A percentile compares a stretch with the other conserved stretches of the same genome.
Evolutionary conservation across 1,284 basidiomycete species (phyloP).

Genomic region (Pholiota adiposa): DNA sequence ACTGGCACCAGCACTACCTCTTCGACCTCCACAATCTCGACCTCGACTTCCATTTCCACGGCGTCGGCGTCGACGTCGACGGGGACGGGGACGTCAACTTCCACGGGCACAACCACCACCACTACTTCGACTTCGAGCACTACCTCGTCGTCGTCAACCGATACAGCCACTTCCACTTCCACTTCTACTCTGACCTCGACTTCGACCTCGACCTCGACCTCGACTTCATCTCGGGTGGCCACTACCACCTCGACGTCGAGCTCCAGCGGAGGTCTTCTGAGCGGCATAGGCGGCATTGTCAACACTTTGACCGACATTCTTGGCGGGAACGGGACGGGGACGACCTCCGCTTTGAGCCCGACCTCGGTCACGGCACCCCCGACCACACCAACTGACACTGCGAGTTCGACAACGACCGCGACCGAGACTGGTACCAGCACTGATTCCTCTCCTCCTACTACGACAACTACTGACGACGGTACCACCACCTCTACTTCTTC

Average conservation of each 20-base stretch:
- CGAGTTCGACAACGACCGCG: not conserved
- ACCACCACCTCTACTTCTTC: not conserved
- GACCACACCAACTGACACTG: not conserved
- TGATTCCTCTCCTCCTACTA: not conserved
- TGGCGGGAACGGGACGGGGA: not conserved
- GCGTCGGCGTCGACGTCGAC: not conserved
- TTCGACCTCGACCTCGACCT: not conserved
- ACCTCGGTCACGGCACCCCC: not conserved
- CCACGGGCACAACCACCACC: not conserved
- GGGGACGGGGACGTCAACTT: not conserved
- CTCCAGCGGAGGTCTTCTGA: conserved; percentile 1
- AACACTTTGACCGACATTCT: not conserved
- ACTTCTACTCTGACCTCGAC: conserved; percentile 2
- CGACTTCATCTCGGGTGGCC: not conserved
- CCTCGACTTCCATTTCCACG: not conserved
- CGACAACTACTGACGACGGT: conserved; percentile 8
- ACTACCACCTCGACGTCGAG: not conserved
- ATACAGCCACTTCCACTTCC: too few relatives aligned
- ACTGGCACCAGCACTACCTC: not conserved
- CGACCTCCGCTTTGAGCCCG: not conserved
- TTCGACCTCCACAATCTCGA: not conserved
- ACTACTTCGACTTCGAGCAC: not conserved
- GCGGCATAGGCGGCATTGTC: not conserved
- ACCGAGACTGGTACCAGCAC: conserved; percentile 5
- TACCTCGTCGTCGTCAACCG: too few relatives aligned